A percentile compares a stretch with the other conserved stretches of the same genome.
Conservation (phyloP, 768 basidiomycete species). For the Phlegmacium glaucopus region DNA sequence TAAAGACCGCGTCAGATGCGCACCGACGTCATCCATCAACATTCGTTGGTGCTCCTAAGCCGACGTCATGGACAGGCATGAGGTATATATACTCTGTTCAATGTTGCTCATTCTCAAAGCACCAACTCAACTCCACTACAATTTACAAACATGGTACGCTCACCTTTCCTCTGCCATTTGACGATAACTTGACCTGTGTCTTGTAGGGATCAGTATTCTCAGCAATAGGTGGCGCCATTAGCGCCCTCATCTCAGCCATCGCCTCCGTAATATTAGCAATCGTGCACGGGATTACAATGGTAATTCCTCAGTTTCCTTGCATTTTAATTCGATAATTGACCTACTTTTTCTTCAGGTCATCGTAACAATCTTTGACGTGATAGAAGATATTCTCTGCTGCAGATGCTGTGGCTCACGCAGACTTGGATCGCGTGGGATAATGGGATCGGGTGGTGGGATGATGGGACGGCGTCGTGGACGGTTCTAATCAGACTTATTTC, state of each 20-base stretch:
- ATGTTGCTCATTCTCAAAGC: too few relatives aligned
- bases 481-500: too few relatives aligned
- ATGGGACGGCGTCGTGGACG: too few relatives aligned
- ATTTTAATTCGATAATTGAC: background rate
- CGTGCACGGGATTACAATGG: constrained; percentile 54
- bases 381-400: constrained; percentile 53
- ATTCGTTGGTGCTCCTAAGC: too few relatives aligned
- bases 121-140: background rate
- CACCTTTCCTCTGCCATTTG: background rate
- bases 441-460: too few relatives aligned
- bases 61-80: too few relatives aligned
- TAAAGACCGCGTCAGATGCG: too few relatives aligned
- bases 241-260: constrained; percentile 57
- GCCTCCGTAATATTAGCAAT: constrained; percentile 59
- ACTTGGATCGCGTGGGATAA: constrained; percentile 7
- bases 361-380: constrained; percentile 61
- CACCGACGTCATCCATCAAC: too few relatives aligned
- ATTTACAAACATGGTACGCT: constrained; percentile 3
- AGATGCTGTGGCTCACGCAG: constrained; percentile 40
- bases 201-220: constrained; percentile 61
- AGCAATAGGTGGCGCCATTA: constrained; percentile 60
- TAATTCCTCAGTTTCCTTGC: too few relatives aligned
- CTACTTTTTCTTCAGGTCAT: constrained; percentile 42
- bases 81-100: too few relatives aligned
- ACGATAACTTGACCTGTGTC: background rate